Conservation (phyloP, 208 protist genomes). For the Leishmania lainsoni region DNA sequence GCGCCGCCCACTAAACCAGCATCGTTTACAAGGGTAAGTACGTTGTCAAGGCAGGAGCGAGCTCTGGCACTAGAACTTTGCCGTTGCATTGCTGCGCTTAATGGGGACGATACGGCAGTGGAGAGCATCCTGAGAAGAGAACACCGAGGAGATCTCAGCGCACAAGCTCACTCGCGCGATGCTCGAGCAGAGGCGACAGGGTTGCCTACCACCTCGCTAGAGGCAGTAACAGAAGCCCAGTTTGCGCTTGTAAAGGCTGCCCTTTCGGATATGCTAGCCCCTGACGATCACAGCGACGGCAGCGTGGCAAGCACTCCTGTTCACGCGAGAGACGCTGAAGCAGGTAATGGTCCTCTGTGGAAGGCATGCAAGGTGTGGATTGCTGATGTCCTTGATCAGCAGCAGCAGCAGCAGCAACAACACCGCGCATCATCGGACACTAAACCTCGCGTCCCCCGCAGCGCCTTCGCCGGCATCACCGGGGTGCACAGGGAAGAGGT, state of each 20-base stretch:
- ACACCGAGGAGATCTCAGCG: neutral
- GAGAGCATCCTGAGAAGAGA: neutral
- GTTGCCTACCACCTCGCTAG: neutral
- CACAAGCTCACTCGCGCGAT: neutral
- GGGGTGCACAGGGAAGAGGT: neutral
- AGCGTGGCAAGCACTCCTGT: neutral
- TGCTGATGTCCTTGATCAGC: too few species aligned
- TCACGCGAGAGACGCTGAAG: neutral
- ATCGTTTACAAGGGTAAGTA: neutral
- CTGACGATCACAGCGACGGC: neutral
- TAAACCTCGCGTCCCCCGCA: neutral
- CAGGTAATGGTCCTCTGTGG: neutral
- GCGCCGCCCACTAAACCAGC: neutral
- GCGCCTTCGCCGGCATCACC: neutral
- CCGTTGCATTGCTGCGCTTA: conserved; percentile 2
- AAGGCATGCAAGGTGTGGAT: conserved; percentile 2
- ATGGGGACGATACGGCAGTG: neutral
- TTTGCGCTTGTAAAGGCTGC: neutral
- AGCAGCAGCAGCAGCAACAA: neutral
- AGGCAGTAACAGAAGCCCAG: neutral
- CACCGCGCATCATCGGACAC: neutral
- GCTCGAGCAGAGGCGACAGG: neutral
- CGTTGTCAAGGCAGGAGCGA: neutral
- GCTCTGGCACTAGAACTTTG: conserved; percentile 15
- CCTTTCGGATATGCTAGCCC: neutral